Evolutionary conservation across 495 filamentous ascomycete species (phyloP), one percentile per base, ranked within the genome.

Genomic region (Melanomma pulvis-pyrius): DNA sequence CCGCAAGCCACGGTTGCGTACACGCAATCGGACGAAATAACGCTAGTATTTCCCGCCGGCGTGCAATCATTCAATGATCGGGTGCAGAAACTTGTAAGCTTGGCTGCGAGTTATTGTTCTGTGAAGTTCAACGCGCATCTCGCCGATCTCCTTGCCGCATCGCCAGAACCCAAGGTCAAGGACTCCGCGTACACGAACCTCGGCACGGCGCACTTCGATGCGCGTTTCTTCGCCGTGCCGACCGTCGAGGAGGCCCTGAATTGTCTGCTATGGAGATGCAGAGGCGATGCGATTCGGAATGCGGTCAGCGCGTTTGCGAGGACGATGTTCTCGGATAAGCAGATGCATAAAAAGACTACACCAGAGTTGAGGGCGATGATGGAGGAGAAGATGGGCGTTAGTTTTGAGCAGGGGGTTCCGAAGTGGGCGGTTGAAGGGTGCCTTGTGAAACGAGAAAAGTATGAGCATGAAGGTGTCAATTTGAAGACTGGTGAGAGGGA

Each of bases 21-120:
- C 51, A 68, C 65, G 28, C 65, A 68, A 24, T 61, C 55, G 29
- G 65, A 68, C 26, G 65, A 68, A 26, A 68, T 68, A 22, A 68
- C 65, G 11, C 52, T 68, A 17, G 59, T 68, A 8, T 68, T 62
- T 28, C 58, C 65, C 3, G 13, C 21, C 9, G 65, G 65, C 19
- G 51, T 68, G 7, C 36, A 50, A 11, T 32, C 29, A 24, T 68
- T 63, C 52, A 68, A 57, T 51, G 52, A 68, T 7, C 50, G 65
- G 11, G 32, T 68, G 17, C 65, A 68, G 44, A 68, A 68, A 32
- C 44, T 68, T 5, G 41, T 17, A 13, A 68, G 59, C 28, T 46
- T 68, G 39, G 59, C 59, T 6, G 58, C 65, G n/a, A 39, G 50
- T 11, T 68, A 68, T 28, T 57, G 58, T n/a, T 62, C 58, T 15